Conservation (phyloP, 1,139 yeast genomes). For the Kodamaea derodonti region DNA sequence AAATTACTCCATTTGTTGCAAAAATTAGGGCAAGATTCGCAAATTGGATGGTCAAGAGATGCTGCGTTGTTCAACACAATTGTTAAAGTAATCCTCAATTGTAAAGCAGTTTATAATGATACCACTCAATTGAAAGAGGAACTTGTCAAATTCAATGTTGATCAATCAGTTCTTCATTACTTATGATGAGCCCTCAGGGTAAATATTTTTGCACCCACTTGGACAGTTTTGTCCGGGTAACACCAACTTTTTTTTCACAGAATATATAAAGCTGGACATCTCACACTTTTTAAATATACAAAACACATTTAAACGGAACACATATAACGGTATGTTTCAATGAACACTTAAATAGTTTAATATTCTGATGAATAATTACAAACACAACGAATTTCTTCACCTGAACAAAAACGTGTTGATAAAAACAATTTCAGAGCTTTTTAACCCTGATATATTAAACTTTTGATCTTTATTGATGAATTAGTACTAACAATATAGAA, state of each 20-base stretch:
- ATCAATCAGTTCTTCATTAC: constrained; percentile 1
- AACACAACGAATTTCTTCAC: constrained; percentile 61
- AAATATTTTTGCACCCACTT: neutral
- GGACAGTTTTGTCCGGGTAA: constrained; percentile 8
- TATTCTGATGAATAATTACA: constrained; percentile 35
- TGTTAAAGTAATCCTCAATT: constrained; percentile 8
- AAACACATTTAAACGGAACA: constrained; percentile 1
- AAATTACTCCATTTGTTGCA: constrained; percentile 5
- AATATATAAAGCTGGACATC: constrained; percentile 4
- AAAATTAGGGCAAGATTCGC: constrained; percentile 11
- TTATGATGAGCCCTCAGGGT: neutral
- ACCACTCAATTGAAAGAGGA: neutral
- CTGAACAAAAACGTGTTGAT: constrained; percentile 55
- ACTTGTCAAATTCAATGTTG: neutral
- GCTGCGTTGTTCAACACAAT: constrained; percentile 7
- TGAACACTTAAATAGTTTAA: neutral
- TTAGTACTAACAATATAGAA: constrained; percentile 9
- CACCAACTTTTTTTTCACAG: neutral
- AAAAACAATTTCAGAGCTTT: constrained; percentile 60
- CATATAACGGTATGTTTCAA: constrained; percentile 6
- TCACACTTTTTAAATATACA: neutral
- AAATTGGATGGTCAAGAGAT: constrained; percentile 21
- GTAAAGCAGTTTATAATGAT: neutral
- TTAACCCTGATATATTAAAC: constrained; percentile 50
- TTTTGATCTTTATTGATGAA: constrained; percentile 1